Base-by-base conservation (phyloP, 2,329 filamentous ascomycete genomes). In the Ascochyta koolunga region DNA sequence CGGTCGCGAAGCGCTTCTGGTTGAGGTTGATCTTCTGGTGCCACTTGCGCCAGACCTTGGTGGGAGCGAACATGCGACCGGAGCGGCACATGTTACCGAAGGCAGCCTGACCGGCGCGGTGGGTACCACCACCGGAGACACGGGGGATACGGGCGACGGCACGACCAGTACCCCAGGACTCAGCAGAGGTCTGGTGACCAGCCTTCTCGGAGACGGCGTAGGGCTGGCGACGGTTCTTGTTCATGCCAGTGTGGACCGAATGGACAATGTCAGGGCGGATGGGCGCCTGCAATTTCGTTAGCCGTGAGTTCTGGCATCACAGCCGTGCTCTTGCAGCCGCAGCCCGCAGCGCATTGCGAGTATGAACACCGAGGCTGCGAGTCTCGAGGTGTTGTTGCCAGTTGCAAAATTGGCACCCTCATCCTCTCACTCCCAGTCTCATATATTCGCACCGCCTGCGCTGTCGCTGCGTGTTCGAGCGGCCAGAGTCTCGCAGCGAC, bases 71-170 rank as follows among this genome's bases (percentile, higher is more conserved):
- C 95, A 99, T 99, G 84, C 95, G 95, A 86, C 96, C 95, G 79
- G 93, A 96, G 81, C 95, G 93, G 86, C 95, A 99, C 92, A 93
- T 92, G 90, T 99, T 99, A 91, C 95, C 95, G 82, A 98, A 99
- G 73, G 95, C 95, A 81, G 95, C 95, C 86, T 99, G 95, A 86
- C 95, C 95, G 78, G 95, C 95, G 87, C 95, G 93, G 89, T 99
- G 95, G 80, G 95, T 99, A 91, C 95, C 95, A 85, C 95, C 93
- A 88, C 95, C 95, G 79, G 95, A 98, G 81, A 99, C 95, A 97
- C 95, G 95, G 77, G 96, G 95, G 77, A 99, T 99, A 98, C 95
- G 95, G 81, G 95, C 96, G 78, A 99, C 95, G 82, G 95, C 95
- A 83, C 95, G 95, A 62, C 67, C 93, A 84, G 93, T 98, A 89